Percentiles rank a stretch among this genome's conserved stretches.
Conservation (phyloP, 306 rosid genomes). For the barrel medic (Medicago truncatula) region MtrunA17r5.0-ANR NC_053048.1:36870001-36870500, state of each 20-base stretch:
- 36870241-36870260: slow-evolving; percentile 68
- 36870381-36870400: slow-evolving; percentile 53
- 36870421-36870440: slow-evolving; percentile 47
- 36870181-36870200: slow-evolving; percentile 59
- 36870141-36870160: slow-evolving; percentile 50
- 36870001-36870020: slow-evolving; percentile 44
- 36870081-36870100: slow-evolving; percentile 65
- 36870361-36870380: slow-evolving; percentile 47
- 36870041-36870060: slow-evolving; percentile 73
- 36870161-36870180: slow-evolving; percentile 68
- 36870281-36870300: slow-evolving; percentile 67
- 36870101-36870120: slow-evolving; percentile 70
- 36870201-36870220: slow-evolving; percentile 63
- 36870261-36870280: slow-evolving; percentile 62
- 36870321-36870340: slow-evolving; percentile 54
- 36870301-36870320: slow-evolving; percentile 61
- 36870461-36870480: slow-evolving; percentile 53
- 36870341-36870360: slow-evolving; percentile 41
- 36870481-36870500: slow-evolving; percentile 60
- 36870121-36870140: slow-evolving; percentile 62
- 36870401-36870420: slow-evolving; percentile 37
- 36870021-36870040: slow-evolving; percentile 57
- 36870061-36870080: slow-evolving; percentile 68
- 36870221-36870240: slow-evolving; percentile 76
- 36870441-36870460: slow-evolving; percentile 49